Percentiles rank a stretch among this genome's conserved stretches.
Evolutionary conservation across 176 grass and related monocot species (phyloP).

Genomic region (Ananas comosus): DNA sequence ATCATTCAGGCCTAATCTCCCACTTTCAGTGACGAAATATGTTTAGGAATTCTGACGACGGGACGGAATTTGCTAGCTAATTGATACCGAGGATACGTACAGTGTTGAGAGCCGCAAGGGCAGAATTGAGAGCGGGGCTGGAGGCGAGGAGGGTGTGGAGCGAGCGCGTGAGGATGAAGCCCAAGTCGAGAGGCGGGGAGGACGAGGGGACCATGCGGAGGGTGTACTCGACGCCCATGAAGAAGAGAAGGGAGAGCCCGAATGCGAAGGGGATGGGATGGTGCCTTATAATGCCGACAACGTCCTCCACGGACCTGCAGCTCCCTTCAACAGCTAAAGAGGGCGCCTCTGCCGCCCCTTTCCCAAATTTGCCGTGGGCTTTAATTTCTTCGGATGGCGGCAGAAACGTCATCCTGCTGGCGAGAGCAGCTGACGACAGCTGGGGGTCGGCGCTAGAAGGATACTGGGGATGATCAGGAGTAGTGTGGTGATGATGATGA

Average conservation of each 20-base stretch:
- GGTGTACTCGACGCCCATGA: conserved; percentile 95
- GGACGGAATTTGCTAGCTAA: not conserved
- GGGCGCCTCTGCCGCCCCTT: no score
- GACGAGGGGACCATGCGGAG: conserved; percentile 57
- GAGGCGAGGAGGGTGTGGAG: conserved; percentile 48
- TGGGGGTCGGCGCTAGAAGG: no score
- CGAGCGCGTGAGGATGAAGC: conserved; percentile 39
- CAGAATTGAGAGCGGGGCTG: conserved; percentile 52
- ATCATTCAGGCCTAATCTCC: not conserved
- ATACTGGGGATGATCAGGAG: no score
- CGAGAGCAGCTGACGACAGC: no score
- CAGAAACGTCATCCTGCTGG: no score
- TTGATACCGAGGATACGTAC: conserved; percentile 19
- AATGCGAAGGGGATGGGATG: conserved; percentile 53
- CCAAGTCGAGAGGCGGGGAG: conserved; percentile 67
- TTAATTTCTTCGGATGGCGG: no score
- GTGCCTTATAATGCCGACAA: conserved; percentile 10
- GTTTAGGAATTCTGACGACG: not conserved
- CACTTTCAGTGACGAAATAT: not conserved
- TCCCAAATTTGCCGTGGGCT: no score
- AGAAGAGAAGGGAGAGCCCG: conserved; percentile 43
- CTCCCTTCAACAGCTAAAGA: no score
- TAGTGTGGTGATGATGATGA: no score
- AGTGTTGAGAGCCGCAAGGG: conserved; percentile 88
- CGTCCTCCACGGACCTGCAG: conserved; percentile 17